A percentile compares a stretch with the other conserved stretches of the same genome.
Evolutionary conservation across 805 yeast genomes (phyloP).

Genomic region (Schizosaccharomyces lindneri): DNA sequence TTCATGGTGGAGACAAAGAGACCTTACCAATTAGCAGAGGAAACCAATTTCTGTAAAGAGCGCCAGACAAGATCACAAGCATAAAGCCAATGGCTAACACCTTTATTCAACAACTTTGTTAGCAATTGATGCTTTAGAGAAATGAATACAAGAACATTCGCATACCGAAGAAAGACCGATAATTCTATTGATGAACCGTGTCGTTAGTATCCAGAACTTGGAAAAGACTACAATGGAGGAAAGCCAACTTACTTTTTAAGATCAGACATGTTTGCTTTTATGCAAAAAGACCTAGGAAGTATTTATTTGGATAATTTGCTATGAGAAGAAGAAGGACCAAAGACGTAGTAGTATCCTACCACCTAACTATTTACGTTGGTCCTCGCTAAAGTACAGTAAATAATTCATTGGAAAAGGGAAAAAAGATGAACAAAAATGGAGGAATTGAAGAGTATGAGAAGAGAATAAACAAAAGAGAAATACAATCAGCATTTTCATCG

Average conservation of each 20-base stretch:
- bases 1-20: no score
- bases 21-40: conserved; percentile 43
- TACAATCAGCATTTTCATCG: no score
- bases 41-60: conserved; percentile 71
- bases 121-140: neutral
- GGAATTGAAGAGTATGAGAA: no score
- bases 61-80: conserved; percentile 66
- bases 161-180: neutral
- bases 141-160: neutral
- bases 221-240: neutral
- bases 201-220: neutral
- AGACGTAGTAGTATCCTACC: no score
- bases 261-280: neutral
- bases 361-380: no score
- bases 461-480: no score
- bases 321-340: no score
- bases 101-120: neutral
- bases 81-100: conserved; percentile 77
- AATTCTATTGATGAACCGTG: neutral
- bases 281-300: neutral
- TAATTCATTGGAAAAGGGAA: no score
- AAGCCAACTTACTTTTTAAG: neutral
- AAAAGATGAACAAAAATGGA: no score
- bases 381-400: no score
- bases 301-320: no score